Conservation (phyloP, 1,284 basidiomycete species). For the Heterobasidion irregulare region DNA sequence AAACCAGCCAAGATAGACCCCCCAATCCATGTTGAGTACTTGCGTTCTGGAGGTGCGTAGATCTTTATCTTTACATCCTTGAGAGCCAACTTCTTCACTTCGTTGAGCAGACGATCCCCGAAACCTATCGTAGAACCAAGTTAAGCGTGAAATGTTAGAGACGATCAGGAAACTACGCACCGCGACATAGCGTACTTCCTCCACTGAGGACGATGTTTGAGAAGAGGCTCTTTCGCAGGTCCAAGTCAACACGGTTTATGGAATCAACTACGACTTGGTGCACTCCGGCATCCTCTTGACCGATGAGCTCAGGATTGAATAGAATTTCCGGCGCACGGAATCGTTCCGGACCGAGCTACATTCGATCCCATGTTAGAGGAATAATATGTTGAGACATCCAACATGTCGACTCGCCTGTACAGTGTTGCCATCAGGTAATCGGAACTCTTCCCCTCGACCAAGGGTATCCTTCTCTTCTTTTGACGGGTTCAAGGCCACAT, state of each 20-base stretch:
- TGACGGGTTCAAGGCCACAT: constrained; percentile 82
- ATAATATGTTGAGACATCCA: constrained; percentile 1
- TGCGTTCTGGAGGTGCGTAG: constrained; percentile 98
- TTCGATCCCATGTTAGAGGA: constrained; percentile 6
- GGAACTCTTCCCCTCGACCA: constrained; percentile 83
- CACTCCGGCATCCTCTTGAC: constrained; percentile 93
- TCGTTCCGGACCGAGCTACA: constrained; percentile 86
- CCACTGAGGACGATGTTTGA: constrained; percentile 96
- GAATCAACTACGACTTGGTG: constrained; percentile 93
- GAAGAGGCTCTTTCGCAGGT: constrained; percentile 92
- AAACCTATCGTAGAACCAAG: constrained; percentile 53
- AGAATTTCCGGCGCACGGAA: constrained; percentile 97
- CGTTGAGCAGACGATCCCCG: constrained; percentile 90
- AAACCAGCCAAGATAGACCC: constrained; percentile 93
- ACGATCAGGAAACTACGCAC: constrained; percentile 32
- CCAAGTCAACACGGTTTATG: constrained; percentile 79
- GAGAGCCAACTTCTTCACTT: constrained; percentile 94
- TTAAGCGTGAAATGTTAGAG: not conserved
- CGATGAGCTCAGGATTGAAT: constrained; percentile 96
- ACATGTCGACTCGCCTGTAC: constrained; percentile 58
- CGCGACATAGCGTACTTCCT: constrained; percentile 90
- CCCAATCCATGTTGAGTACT: constrained; percentile 99
- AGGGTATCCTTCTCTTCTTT: constrained; percentile 92
- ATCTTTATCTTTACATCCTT: constrained; percentile 99
- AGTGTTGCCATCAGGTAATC: constrained; percentile 91